phyloP scores from a whole-genome alignment of 768 basidiomycete genomes.

The Mycena venus region DNA sequence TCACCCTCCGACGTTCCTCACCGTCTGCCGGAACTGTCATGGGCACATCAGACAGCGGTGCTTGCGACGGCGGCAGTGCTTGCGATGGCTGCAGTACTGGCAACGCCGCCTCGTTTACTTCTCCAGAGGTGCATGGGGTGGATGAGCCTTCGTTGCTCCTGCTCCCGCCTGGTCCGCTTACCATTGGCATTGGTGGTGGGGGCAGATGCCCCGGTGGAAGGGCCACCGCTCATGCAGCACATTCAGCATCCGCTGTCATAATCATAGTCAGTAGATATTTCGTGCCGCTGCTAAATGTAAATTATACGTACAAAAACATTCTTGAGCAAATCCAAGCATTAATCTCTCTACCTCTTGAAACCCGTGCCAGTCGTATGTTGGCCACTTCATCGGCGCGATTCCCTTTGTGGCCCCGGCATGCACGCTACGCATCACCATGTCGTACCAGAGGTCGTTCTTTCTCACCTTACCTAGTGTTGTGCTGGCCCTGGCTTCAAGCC shows the following conservation, averaged over 20 bases:
- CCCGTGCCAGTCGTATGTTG: neutral
- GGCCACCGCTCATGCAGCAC: neutral
- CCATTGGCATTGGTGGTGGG: neutral
- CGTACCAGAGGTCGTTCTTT: neutral
- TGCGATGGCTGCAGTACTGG: too few relatives aligned
- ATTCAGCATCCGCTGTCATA: neutral
- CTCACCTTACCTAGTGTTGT: too few relatives aligned
- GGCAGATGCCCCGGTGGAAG: neutral
- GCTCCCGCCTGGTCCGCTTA: neutral
- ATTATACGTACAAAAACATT: neutral
- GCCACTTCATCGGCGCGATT: neutral
- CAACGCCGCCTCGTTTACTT: too few relatives aligned
- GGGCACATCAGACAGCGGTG: too few relatives aligned
- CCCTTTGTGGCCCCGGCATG: conserved; percentile 1
- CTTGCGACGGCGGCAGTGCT: too few relatives aligned
- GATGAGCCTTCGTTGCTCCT: neutral
- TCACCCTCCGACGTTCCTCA: too few relatives aligned
- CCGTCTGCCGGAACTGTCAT: too few relatives aligned
- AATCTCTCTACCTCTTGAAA: neutral
- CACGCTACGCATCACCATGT: neutral
- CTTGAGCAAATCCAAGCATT: neutral
- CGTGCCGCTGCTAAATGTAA: too few relatives aligned
- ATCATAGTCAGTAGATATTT: neutral
- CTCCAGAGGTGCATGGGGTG: too few relatives aligned
- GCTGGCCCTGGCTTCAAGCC: too few relatives aligned